phyloP scores from a whole-genome alignment of 441 rosid species.

The Macaranga tanarius region DNA sequence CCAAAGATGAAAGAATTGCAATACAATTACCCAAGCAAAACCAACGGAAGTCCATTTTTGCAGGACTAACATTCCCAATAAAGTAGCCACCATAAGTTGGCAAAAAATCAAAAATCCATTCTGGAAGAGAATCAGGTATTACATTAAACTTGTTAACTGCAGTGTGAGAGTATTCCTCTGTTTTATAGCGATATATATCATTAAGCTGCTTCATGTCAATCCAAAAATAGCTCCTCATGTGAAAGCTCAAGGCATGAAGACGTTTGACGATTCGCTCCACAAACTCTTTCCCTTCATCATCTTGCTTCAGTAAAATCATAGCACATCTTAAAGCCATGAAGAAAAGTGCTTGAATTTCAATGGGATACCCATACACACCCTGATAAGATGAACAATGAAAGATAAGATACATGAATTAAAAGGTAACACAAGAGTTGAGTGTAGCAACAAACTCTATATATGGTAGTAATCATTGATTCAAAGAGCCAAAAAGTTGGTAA shows the following conservation, averaged over 20 bases:
- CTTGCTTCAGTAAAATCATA: conserved; percentile 70
- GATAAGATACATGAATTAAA: neutral
- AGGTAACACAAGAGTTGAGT: neutral
- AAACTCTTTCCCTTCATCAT: conserved; percentile 79
- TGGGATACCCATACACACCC: conserved; percentile 97
- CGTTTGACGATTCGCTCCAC: conserved; percentile 76
- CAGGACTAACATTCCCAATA: conserved; percentile 89
- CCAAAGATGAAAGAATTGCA: conserved; percentile 84
- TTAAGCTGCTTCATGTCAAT: conserved; percentile 89
- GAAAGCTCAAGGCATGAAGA: conserved; percentile 87
- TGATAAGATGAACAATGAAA: conserved; percentile 23
- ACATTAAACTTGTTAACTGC: conserved; percentile 93
- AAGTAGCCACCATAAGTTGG: conserved; percentile 80
- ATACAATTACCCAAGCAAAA: conserved; percentile 86
- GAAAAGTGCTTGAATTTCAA: conserved; percentile 89
- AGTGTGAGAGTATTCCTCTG: conserved; percentile 94
- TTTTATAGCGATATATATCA: conserved; percentile 83
- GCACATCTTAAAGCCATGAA: conserved; percentile 93
- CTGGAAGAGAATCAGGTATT: conserved; percentile 94
- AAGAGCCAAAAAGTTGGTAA: neutral
- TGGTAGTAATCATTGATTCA: neutral
- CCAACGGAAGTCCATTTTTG: conserved; percentile 95
- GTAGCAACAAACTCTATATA: neutral
- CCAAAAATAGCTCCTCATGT: conserved; percentile 90
- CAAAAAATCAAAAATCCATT: conserved; percentile 93